Conservation (phyloP, 2,329 filamentous ascomycete genomes). For the Tetracladium maxilliforme region DNA sequence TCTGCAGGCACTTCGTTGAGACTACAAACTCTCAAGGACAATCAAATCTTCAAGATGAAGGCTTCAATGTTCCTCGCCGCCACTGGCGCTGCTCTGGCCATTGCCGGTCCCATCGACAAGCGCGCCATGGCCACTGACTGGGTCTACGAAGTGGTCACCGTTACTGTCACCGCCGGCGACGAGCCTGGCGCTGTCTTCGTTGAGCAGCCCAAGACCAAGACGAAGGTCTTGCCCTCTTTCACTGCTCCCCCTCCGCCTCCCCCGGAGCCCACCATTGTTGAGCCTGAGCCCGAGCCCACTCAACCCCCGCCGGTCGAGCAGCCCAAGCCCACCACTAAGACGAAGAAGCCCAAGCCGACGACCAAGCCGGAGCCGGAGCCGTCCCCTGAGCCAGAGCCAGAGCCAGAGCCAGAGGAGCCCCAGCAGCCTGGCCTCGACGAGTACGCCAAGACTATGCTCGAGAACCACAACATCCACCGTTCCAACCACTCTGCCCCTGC, state of each 20-base stretch:
- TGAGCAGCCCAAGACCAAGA: slow-evolving; percentile 5
- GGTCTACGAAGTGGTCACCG: slow-evolving; percentile 14
- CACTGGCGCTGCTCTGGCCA: slow-evolving; percentile 16
- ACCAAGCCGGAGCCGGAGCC: slow-evolving; percentile 4
- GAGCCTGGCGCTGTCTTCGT: slow-evolving; percentile 5
- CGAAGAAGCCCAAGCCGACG: background rate
- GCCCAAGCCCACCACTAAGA: slow-evolving; percentile 2
- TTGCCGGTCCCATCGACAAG: slow-evolving; percentile 17
- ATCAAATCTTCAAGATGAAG: slow-evolving; percentile 22
- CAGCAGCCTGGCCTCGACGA: slow-evolving; percentile 6
- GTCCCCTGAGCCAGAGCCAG: slow-evolving; percentile 2
- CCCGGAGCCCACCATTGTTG: slow-evolving; percentile 1
- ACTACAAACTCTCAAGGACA: too few species aligned
- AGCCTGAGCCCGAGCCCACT: slow-evolving; percentile 2
- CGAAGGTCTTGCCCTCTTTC: slow-evolving; percentile 1
- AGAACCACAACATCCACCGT: slow-evolving; percentile 79
- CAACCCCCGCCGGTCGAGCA: slow-evolving; percentile 4
- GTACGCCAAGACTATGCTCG: slow-evolving; percentile 30
- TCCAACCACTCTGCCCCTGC: slow-evolving; percentile 58
- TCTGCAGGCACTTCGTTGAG: too few species aligned
- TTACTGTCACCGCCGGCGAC: slow-evolving; percentile 21
- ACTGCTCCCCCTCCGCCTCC: slow-evolving; percentile 2
- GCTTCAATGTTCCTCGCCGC: slow-evolving; percentile 19
- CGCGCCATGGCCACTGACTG: slow-evolving; percentile 17
- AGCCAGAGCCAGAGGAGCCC: slow-evolving; percentile 2